Base-by-base conservation (phyloP, 2,329 filamentous ascomycete species). In the Xylariaceae sp. region DNA sequence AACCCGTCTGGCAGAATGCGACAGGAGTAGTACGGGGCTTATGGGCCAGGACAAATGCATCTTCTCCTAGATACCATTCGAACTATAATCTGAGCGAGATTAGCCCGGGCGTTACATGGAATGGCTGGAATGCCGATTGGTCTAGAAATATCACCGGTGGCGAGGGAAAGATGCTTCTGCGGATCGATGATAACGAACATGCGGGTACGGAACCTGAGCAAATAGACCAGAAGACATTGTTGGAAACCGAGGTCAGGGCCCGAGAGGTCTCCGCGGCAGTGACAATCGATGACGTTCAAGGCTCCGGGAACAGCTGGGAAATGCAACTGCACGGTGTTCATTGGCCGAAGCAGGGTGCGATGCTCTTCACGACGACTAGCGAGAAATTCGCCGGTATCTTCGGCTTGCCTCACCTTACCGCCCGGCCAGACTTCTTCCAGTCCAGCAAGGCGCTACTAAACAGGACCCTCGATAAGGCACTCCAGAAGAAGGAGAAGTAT, bases 341-440 rank as follows among this genome's bases (percentile, higher is more conserved):
- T 75, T 96, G 92, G 80, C 87, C 89, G 40, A 81, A 83, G n/a
- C 84, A 89, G 60, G 95, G 95, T 1, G 84, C 86, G 14, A 84
- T 95, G 48, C 77, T 98, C 37, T 77, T 98, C 70, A 90, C 89
- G 1, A 97, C 93, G 0, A 93, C 92, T 46, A 97, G 92, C 72
- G 90, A 96, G 69, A 97, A 96, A 77, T 95, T 95, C 68, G 86
- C 89, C n/a, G 93, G 95, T 43, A 88, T 98, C 53, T 96, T 96
- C 71, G 89, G 88, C 2, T 77, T 98, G 45, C 93, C 95, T 21
- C 92, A 98, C 72, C 81, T 99, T 49, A 80, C 89, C 0, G 82
- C 90, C 0, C 73, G 77, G 19, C 70, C 76, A 2, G 77, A 83
- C 47, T 86, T 81, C 67, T 85, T 85, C 70, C 71, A 75, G 67